Evolutionary conservation across 1,284 basidiomycete species (phyloP).

Genomic region (Apiotrichum sp.): DNA sequence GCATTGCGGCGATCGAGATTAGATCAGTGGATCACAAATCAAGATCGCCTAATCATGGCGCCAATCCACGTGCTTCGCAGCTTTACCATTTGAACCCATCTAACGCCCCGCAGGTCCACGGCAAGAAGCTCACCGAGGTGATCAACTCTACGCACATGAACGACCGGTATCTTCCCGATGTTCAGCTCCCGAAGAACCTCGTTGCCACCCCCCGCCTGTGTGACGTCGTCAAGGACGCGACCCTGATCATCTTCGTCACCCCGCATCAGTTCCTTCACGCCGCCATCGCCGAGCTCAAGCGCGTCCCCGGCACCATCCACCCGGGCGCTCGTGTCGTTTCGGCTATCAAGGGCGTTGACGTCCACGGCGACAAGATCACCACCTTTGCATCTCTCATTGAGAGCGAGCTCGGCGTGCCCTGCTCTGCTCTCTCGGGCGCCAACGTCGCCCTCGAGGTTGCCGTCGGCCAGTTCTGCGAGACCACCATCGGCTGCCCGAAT

Average conservation of each 20-base stretch:
- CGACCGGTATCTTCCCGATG: conserved; percentile 54
- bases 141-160: conserved; percentile 56
- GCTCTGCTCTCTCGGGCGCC: conserved; percentile 54
- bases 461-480: conserved; percentile 52
- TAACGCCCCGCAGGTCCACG: conserved; percentile 47
- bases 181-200: conserved; percentile 52
- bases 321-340: conserved; percentile 49
- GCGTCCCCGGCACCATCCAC: conserved; percentile 45
- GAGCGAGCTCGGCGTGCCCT: conserved; percentile 52
- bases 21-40: too few species aligned
- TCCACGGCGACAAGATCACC: conserved; percentile 51
- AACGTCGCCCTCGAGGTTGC: conserved; percentile 58
- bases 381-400: conserved; percentile 56
- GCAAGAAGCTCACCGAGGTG: conserved; percentile 52
- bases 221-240: conserved; percentile 53
- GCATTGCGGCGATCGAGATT: too few species aligned
- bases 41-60: too few species aligned
- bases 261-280: conserved; percentile 51
- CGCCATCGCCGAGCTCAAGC: conserved; percentile 43
- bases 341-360: conserved; percentile 54
- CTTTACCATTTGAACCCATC: neutral
- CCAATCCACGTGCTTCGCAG: too few species aligned
- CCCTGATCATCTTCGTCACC: conserved; percentile 54
- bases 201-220: conserved; percentile 51
- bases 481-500: conserved; percentile 54